Percentiles rank a stretch among this genome's conserved stretches.
phyloP scores from a whole-genome alignment of 305 asterid genomes.

The Solanum hybrid region DNA sequence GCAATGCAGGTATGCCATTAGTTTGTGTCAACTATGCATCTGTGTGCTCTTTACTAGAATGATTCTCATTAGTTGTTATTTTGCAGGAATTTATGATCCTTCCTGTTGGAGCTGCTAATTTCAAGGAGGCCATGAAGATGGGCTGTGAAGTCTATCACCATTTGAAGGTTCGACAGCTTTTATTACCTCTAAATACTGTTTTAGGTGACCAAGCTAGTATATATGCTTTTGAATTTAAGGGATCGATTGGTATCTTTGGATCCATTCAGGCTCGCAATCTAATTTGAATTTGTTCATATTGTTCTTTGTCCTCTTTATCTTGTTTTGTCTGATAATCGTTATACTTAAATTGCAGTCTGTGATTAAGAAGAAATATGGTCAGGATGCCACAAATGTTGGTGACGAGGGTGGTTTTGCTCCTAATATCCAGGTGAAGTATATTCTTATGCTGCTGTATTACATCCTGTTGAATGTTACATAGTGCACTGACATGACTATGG shows the following conservation, averaged over 20 bases:
- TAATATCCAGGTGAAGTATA: slow-evolving; percentile 58
- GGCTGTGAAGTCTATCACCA: slow-evolving; percentile 94
- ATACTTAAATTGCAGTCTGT: slow-evolving; percentile 46
- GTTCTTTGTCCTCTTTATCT: neutral
- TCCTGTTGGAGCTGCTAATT: slow-evolving; percentile 83
- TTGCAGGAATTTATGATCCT: slow-evolving; percentile 93
- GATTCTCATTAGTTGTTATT: neutral
- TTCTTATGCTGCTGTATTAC: neutral
- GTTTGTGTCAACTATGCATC: neutral
- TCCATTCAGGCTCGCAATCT: neutral
- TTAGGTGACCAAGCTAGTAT: neutral
- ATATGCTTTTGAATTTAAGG: neutral
- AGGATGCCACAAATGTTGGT: slow-evolving; percentile 97
- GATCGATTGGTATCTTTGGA: neutral
- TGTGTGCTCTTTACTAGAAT: neutral
- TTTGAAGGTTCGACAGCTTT: slow-evolving; percentile 44
- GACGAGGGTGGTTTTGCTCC: slow-evolving; percentile 99
- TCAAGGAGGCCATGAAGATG: slow-evolving; percentile 97
- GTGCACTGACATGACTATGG: neutral
- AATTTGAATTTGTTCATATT: neutral
- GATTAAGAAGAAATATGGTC: slow-evolving; percentile 95
- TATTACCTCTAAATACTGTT: neutral
- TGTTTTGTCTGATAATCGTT: neutral
- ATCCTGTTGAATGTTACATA: neutral
- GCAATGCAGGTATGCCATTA: slow-evolving; percentile 76